Conservation (phyloP, 306 rosid genomes). For the Pyrus bretschneideri region DNA sequence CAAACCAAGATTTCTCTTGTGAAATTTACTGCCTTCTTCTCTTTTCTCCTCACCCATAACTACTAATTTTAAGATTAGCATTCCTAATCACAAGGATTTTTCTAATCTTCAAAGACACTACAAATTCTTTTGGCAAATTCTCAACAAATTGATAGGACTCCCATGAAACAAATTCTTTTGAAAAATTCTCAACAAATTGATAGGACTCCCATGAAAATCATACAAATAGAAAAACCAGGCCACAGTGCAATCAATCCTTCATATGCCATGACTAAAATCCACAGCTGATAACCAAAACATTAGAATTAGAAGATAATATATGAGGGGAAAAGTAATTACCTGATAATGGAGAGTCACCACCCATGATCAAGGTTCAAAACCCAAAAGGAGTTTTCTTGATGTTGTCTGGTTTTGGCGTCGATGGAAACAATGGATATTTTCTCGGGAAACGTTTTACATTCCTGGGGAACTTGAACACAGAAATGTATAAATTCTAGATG, state of each 20-base stretch:
- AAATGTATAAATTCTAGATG: neutral
- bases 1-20: neutral
- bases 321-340: neutral
- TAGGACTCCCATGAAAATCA: neutral
- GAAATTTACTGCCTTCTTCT: neutral
- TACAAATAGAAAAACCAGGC: neutral
- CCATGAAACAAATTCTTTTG: neutral
- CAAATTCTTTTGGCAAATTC: neutral
- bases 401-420: neutral
- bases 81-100: neutral
- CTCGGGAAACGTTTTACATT: neutral
- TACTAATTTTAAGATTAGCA: neutral
- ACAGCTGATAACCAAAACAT: neutral
- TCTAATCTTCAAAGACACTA: neutral
- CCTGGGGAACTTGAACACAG: neutral
- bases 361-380: conserved; percentile 4
- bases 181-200: neutral
- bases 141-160: neutral
- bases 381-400: neutral
- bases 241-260: neutral
- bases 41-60: neutral
- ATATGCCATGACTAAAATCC: neutral
- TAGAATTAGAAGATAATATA: neutral
- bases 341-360: conserved; percentile 3
- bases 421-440: neutral